Conservation (phyloP, 345 rosid genomes). For the Eucalyptus lansdowneana region DNA sequence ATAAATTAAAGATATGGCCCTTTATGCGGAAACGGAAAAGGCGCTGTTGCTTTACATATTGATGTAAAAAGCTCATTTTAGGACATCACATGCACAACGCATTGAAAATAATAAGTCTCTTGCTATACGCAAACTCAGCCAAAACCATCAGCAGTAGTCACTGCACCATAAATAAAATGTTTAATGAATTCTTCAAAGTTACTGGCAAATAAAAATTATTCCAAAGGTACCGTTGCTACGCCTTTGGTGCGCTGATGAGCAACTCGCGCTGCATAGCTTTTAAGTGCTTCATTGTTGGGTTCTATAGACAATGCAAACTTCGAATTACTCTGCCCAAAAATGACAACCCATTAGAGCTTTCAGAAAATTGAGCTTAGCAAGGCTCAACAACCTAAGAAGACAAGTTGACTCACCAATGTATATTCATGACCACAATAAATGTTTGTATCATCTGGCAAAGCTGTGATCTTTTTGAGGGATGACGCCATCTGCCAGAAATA, state of each 20-base stretch:
- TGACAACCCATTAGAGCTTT: background rate
- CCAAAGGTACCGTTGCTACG: slow-evolving; percentile 53
- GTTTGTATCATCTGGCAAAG: slow-evolving; percentile 81
- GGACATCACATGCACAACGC: background rate
- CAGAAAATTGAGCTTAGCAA: background rate
- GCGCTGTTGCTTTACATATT: background rate
- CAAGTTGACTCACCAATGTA: slow-evolving; percentile 56
- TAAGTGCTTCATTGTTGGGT: slow-evolving; percentile 81
- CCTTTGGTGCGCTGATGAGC: slow-evolving; percentile 79
- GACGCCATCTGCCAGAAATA: slow-evolving; percentile 62
- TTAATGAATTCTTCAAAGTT: background rate
- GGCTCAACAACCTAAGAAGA: background rate
- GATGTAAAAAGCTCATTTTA: background rate
- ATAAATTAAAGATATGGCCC: background rate
- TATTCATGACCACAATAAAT: slow-evolving; percentile 91
- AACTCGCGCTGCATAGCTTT: slow-evolving; percentile 64
- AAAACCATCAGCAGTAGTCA: background rate
- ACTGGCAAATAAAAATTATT: background rate
- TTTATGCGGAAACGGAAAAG: background rate
- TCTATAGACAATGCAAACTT: slow-evolving; percentile 89
- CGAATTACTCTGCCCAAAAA: slow-evolving; percentile 55
- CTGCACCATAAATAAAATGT: background rate
- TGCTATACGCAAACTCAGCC: background rate
- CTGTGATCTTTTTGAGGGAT: slow-evolving; percentile 57
- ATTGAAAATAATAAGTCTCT: background rate